Base-by-base conservation (phyloP, 2,329 filamentous ascomycete genomes). In the Juglanconis sp. region DNA sequence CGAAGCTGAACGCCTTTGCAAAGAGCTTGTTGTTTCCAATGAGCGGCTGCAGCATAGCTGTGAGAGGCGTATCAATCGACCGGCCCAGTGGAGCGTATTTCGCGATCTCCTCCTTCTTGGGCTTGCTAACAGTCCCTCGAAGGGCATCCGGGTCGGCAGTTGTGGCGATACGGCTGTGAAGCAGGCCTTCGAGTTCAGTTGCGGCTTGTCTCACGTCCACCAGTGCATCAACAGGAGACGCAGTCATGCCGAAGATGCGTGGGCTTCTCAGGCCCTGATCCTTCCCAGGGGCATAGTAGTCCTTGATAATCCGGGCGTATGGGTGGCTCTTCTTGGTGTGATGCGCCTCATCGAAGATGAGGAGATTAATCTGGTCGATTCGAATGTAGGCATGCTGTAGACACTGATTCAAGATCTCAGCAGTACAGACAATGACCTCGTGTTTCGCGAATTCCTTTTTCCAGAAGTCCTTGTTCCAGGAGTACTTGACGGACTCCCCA, bases 291-390 rank as follows among this genome's bases (percentile, higher is more conserved):
- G 79, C 74, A 69, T 97, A 98, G 66, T 91, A 92, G 61, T 96
- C 89, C 67, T 90, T 92, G 74, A 99, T 91, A 61, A 99, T 95
- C 34, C 86, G 83, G 24, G 94, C 91, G 70, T 96, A 99, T 0
- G 91, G 83, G 68, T 99, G 95, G 55, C 92, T 90, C 72, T 94
- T 96, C 75, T 99, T 99, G 0, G 94, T 87, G 69, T 98, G 95
- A 68, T 99, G 95, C 5, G 93, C 95, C 74, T 99, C 95, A 68
- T 99, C 95, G 65, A 99, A 96, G 62, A 98, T 87, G 42, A 99
- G 79, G 1, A 99, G 82, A 68, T 94, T 98, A 72, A 98, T 92
- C 66, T 90, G 85, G 17, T 85, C 78, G 77, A 99, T 96, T 9
- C 74, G 83, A 61, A 97, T 83, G 73, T 92, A 96, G 0, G 89